A percentile compares a stretch with the other conserved stretches of the same genome.
phyloP scores from a whole-genome alignment of 2,329 filamentous ascomycete genomes.

The Tolypocladium sp. region DNA sequence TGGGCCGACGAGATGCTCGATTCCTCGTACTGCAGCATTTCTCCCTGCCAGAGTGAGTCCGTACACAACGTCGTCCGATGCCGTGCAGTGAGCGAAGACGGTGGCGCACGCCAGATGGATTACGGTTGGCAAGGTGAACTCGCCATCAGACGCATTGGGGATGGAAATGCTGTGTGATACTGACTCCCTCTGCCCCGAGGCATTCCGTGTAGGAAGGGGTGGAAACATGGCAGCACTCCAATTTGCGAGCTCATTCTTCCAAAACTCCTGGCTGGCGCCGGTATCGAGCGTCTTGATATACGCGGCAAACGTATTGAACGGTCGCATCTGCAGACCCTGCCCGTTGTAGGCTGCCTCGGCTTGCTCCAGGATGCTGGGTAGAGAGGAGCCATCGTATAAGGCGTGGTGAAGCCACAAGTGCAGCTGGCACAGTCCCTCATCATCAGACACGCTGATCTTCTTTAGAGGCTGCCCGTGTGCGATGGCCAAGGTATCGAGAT shows the following conservation, averaged over 20 bases:
- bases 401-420: conserved; percentile 25
- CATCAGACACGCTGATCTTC: not conserved
- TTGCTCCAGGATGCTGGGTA: conserved; percentile 17
- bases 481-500: not conserved
- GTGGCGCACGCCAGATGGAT: conserved; percentile 4
- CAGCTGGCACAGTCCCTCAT: not conserved
- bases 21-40: conserved; percentile 4
- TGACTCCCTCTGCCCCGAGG: not conserved
- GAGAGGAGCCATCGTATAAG: conserved; percentile 26
- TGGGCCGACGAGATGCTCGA: conserved; percentile 6
- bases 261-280: not conserved
- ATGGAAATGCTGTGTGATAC: not conserved
- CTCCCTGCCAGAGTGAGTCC: conserved; percentile 4
- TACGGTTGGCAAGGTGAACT: conserved; percentile 24
- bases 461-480: not conserved
- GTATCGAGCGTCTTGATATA: conserved; percentile 1
- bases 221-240: conserved; percentile 1
- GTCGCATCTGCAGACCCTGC: not conserved
- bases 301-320: conserved; percentile 4
- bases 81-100: conserved; percentile 2
- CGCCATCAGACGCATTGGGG: conserved; percentile 13
- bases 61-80: conserved; percentile 4
- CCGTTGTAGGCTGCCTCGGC: conserved; percentile 12
- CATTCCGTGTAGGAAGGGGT: not conserved
- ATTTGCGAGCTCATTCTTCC: not conserved